phyloP scores from a whole-genome alignment of 768 basidiomycete species.

The Tylopilus vinaceipallidus region DNA sequence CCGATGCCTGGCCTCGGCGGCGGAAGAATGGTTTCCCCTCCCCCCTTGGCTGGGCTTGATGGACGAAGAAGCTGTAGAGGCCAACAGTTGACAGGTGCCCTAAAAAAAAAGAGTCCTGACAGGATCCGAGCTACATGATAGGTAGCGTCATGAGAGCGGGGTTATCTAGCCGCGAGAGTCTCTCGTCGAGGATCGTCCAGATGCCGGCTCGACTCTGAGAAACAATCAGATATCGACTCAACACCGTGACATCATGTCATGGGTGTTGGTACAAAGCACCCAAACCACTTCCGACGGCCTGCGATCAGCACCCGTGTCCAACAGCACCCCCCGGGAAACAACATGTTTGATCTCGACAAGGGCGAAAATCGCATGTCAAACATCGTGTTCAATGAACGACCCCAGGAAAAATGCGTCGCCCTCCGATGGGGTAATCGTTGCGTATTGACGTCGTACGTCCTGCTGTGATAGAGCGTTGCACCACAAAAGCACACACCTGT shows the following conservation, averaged over 20 bases:
- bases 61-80: no score
- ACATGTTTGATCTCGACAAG: no score
- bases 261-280: neutral
- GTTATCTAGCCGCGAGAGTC: neutral
- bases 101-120: no score
- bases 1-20: no score
- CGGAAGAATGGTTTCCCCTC: neutral
- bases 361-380: neutral
- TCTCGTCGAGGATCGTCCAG: neutral
- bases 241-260: constrained; percentile 10
- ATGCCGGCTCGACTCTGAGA: neutral
- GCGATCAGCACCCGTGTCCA: neutral
- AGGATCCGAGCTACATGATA: neutral
- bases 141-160: neutral
- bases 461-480: neutral
- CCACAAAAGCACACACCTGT: neutral
- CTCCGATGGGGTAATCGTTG: neutral
- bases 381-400: neutral
- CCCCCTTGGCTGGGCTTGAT: no score
- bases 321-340: neutral
- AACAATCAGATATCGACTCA: neutral
- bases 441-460: neutral
- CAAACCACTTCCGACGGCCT: constrained; percentile 5
- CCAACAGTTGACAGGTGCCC: no score
- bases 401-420: neutral